Evolutionary conservation across 2,329 filamentous ascomycete species (phyloP).

Genomic region (Phaeomoniella chlamydospora): DNA sequence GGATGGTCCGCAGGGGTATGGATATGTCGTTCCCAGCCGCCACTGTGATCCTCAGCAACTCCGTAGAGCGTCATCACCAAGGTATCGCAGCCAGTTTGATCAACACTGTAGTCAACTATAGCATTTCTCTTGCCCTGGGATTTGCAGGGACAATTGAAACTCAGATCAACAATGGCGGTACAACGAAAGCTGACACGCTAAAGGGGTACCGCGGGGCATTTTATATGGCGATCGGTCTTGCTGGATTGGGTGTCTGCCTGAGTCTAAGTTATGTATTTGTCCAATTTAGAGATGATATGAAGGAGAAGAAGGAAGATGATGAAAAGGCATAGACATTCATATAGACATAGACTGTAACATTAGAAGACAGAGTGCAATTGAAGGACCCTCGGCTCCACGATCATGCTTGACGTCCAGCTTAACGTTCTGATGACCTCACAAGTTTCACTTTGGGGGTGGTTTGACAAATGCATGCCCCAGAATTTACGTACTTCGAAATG

Average conservation of each 20-base stretch:
- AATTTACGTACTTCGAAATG: too few relatives aligned
- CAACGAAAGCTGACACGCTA: slow-evolving; percentile 16
- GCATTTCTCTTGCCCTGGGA: slow-evolving; percentile 50
- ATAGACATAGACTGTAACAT: too few relatives aligned
- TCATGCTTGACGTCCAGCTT: too few relatives aligned
- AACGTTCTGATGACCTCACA: too few relatives aligned
- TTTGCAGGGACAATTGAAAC: slow-evolving; percentile 51
- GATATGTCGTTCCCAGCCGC: slow-evolving; percentile 53
- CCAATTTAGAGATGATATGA: too few relatives aligned
- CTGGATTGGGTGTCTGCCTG: slow-evolving; percentile 13
- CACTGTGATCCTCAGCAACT: slow-evolving; percentile 44
- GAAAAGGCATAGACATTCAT: too few relatives aligned
- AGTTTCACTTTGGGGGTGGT: too few relatives aligned
- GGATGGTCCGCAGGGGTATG: too few relatives aligned
- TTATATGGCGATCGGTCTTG: slow-evolving; percentile 24
- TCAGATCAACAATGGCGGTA: slow-evolving; percentile 25
- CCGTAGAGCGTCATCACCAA: slow-evolving; percentile 30
- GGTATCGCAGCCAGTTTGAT: slow-evolving; percentile 42
- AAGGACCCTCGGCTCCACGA: too few relatives aligned
- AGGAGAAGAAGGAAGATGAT: too few relatives aligned
- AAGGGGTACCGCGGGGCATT: slow-evolving; percentile 24
- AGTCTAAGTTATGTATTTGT: slow-evolving; percentile 6
- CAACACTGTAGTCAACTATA: slow-evolving; percentile 54
- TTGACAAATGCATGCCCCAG: too few relatives aligned
- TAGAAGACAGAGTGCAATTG: too few relatives aligned